A percentile compares a stretch with the other conserved stretches of the same genome.
These are phyloP conservation scores for Trifolium dubium DNA, from an alignment of 306 rosid species.

Conservation along the genomic window DNA sequence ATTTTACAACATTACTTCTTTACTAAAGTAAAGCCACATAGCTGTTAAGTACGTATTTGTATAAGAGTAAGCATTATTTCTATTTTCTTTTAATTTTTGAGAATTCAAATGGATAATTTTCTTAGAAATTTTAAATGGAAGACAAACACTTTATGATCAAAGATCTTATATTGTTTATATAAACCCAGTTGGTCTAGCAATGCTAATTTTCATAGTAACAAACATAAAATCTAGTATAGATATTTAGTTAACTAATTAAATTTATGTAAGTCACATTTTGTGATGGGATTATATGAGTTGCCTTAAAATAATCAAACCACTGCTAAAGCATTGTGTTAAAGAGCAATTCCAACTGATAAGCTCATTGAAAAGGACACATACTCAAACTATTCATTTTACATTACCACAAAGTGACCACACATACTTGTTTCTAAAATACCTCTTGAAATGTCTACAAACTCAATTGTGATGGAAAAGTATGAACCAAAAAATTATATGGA, in stretches of 20 bases:
- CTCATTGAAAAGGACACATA: background rate
- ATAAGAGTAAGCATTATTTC: background rate
- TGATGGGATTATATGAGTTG: background rate
- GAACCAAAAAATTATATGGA: background rate
- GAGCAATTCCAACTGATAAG: background rate
- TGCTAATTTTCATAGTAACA: background rate
- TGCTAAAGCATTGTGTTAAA: background rate
- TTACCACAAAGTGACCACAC: too few relatives aligned
- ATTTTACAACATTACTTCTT: too few relatives aligned
- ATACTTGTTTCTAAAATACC: background rate
- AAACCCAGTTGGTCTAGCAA: background rate
- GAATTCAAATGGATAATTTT: background rate
- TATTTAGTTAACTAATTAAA: background rate
- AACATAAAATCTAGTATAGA: background rate
- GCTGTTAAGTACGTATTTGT: too few relatives aligned
- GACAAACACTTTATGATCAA: too few relatives aligned
- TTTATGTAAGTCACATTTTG: background rate
- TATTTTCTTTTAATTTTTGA: background rate
- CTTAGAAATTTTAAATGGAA: background rate
- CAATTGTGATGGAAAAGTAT: constrained; percentile 2
- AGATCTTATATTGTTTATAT: background rate
- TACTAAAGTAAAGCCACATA: too few relatives aligned
- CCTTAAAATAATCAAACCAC: background rate
- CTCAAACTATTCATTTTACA: background rate
- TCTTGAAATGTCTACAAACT: background rate